Evolutionary conservation across 257 asterid species (phyloP).

Genomic region (Forsythia suspensa): DNA sequence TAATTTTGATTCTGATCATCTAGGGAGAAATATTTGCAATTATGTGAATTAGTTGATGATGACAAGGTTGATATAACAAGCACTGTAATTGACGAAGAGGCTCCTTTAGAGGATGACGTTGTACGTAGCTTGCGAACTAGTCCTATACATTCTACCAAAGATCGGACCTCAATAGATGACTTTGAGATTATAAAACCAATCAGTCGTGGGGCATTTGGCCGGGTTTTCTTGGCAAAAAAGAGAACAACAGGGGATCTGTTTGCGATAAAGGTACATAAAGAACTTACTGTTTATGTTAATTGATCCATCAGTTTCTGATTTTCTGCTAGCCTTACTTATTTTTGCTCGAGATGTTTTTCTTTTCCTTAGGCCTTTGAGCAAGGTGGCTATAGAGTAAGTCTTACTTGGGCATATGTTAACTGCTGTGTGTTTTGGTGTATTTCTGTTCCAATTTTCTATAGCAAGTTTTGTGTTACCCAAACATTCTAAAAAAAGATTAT

Average conservation of each 20-base stretch:
- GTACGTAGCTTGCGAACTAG: constrained; percentile 95
- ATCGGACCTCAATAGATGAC: constrained; percentile 97
- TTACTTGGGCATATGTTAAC: neutral
- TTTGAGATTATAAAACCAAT: constrained; percentile 97
- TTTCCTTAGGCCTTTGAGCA: neutral
- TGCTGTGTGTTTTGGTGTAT: neutral
- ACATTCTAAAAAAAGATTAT: neutral
- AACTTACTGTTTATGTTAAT: constrained; percentile 1
- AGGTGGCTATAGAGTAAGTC: neutral
- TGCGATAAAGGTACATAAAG: constrained; percentile 80
- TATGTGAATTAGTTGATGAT: constrained; percentile 93
- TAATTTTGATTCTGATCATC: constrained; percentile 10
- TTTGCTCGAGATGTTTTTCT: constrained; percentile 5
- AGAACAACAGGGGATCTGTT: constrained; percentile 94
- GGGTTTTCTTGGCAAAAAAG: constrained; percentile 96
- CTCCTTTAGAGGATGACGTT: constrained; percentile 96
- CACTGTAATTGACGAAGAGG: constrained; percentile 95
- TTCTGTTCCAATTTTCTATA: neutral
- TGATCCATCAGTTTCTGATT: neutral
- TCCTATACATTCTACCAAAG: constrained; percentile 84
- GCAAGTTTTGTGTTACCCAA: neutral
- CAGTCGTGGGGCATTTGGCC: constrained; percentile 99
- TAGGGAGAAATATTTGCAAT: constrained; percentile 96
- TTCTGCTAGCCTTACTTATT: neutral
- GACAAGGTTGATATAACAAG: constrained; percentile 88